Conservation (phyloP, 2,329 filamentous ascomycete genomes). For the Colletotrichum salicis region DNA sequence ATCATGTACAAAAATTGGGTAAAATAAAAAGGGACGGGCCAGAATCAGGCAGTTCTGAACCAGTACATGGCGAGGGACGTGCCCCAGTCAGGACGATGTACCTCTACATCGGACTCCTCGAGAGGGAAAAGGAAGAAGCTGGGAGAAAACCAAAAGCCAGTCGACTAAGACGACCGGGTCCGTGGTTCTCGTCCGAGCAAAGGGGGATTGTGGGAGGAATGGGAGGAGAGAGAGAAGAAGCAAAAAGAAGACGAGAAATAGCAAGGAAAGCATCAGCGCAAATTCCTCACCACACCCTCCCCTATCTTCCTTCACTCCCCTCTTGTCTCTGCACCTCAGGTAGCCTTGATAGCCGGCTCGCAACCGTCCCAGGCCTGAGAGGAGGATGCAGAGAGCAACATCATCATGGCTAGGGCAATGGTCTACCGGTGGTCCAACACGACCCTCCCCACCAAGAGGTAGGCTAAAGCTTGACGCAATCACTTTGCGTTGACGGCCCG, state of each 20-base stretch:
- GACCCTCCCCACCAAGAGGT: background rate
- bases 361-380: background rate
- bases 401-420: background rate
- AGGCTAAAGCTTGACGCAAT: constrained; percentile 1
- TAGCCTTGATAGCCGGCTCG: background rate
- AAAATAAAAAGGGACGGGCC: background rate
- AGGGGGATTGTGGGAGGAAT: background rate
- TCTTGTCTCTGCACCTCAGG: background rate
- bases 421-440: background rate
- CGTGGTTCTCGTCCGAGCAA: constrained; percentile 21
- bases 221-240: background rate
- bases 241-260: background rate
- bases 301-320: background rate
- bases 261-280: background rate
- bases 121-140: background rate
- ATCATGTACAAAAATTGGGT: background rate
- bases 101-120: constrained; percentile 6
- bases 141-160: background rate
- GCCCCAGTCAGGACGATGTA: constrained; percentile 14
- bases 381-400: background rate
- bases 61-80: constrained; percentile 25
- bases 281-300: background rate
- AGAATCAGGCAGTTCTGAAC: constrained; percentile 2
- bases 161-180: background rate
- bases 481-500: constrained; percentile 1